Base-by-base conservation (phyloP, 805 yeast genomes). In the Candida bentonensis region DNA sequence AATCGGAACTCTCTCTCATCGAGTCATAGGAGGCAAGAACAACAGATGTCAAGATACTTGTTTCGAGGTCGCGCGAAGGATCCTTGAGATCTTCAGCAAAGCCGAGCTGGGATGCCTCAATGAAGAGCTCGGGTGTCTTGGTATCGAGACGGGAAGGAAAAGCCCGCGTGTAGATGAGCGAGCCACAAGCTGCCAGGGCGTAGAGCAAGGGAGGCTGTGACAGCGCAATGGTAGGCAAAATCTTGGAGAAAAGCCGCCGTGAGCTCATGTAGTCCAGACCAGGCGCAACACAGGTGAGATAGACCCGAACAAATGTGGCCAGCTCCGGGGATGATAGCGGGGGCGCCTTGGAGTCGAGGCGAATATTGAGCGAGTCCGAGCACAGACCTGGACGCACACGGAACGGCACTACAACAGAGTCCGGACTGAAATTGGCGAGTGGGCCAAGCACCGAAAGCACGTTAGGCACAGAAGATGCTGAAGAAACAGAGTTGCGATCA, bases 141-240 rank as follows among this genome's bases (percentile, higher is more conserved):
- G 20, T 15, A 17, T 39, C 21, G 15, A 17, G 13, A 4, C 23
- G 5, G 9, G 34, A 23, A 7, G 44, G 40, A 7, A 17, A 23
- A 3, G 44, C 44, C 13, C 25, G 34, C 3, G 26, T 21, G 22
- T 23, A 26, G 26, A 42, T 23, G 15, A 34, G 22, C 23, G 44
- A 26, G 13, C 44, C 44, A 22, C 44, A 42, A 13, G 44, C 44
- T 9, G 44, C 44, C n/a, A 42, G 17, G 3, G 41, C 40, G 17
- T 42, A 30, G 22, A 42, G 27, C 21, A 42, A 15, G 15, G 30
- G 23, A 3, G 44, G 44, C 21, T 42, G 41, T 7, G 44, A 30
- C 27, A 21, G 44, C 11, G 36, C 44, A 5, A 42, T 30, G 5
- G 41, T 28, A n/a, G 44, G 44, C 15, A 42, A 15, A 9, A 42